A percentile compares a stretch with the other conserved stretches of the same genome.
phyloP scores from a whole-genome alignment of 768 basidiomycete species.

The Daedaleopsis sinensis region DNA sequence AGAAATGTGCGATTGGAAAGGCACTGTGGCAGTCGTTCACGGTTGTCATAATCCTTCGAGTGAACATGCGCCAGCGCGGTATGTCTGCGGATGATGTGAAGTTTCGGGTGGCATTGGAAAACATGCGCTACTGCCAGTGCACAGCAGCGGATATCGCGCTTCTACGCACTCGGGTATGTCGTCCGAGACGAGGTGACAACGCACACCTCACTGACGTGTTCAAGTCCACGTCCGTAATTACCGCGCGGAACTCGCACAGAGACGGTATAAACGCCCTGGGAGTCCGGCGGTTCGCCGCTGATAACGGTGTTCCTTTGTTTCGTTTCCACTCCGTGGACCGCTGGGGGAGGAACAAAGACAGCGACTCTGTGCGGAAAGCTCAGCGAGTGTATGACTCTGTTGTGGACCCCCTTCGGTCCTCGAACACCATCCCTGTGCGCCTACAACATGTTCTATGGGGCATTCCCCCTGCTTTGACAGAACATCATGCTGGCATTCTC shows the following conservation, averaged over 20 bases:
- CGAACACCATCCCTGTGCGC: no score
- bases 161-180: no score
- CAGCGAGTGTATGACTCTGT: no score
- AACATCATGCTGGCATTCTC: conserved; percentile 20
- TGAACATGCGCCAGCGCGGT: conserved; percentile 24
- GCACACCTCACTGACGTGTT: no score
- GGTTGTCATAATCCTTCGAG: conserved; percentile 23
- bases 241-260: no score
- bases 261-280: no score
- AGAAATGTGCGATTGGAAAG: conserved; percentile 17
- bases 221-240: no score
- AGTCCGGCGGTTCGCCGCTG: not conserved
- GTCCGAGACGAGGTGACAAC: no score
- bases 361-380: not conserved
- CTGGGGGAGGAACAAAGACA: not conserved
- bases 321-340: not conserved
- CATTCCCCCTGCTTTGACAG: conserved; percentile 12
- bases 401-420: no score
- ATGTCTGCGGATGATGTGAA: not conserved
- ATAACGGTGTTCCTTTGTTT: not conserved
- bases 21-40: conserved; percentile 25
- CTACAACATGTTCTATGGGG: conserved; percentile 21
- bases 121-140: no score
- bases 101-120: no score
- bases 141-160: no score